Conservation (phyloP, 2,329 filamentous ascomycete species). For the Aureobasidium vineae region DNA sequence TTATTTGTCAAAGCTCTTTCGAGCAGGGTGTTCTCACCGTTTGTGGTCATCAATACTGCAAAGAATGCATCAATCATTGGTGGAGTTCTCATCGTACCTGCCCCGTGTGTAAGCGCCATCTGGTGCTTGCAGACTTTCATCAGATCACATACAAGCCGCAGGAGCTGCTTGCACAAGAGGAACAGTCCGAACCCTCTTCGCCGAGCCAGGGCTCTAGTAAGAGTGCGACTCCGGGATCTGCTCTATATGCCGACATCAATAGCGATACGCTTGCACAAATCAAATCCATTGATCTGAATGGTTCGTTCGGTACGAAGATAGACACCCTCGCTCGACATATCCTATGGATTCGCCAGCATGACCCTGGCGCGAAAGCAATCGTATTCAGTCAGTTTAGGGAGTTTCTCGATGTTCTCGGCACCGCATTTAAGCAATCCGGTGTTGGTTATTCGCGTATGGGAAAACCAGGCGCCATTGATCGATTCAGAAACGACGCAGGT, state of each 20-base stretch:
- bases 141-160: conserved; percentile 80
- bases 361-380: conserved; percentile 85
- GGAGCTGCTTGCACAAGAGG: conserved; percentile 65
- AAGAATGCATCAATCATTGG: conserved; percentile 77
- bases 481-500: conserved; percentile 71
- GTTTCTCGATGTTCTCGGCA: conserved; percentile 71
- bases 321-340: conserved; percentile 73
- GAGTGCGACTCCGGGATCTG: conserved; percentile 29
- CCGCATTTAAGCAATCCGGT: conserved; percentile 67
- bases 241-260: conserved; percentile 77
- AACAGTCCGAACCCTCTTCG: conserved; percentile 43
- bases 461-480: conserved; percentile 64
- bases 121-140: conserved; percentile 69
- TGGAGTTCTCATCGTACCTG: conserved; percentile 71
- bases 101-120: conserved; percentile 74
- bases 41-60: conserved; percentile 87
- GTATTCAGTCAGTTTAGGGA: conserved; percentile 90
- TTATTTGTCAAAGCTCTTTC: conserved; percentile 80
- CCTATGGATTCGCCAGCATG: conserved; percentile 77
- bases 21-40: conserved; percentile 77
- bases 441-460: conserved; percentile 74
- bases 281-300: conserved; percentile 71
- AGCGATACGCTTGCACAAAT: conserved; percentile 72
- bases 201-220: conserved; percentile 28
- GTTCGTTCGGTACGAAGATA: conserved; percentile 84